phyloP scores from a whole-genome alignment of 202 grass and related monocot genomes.

The Carex sylvatica region DNA sequence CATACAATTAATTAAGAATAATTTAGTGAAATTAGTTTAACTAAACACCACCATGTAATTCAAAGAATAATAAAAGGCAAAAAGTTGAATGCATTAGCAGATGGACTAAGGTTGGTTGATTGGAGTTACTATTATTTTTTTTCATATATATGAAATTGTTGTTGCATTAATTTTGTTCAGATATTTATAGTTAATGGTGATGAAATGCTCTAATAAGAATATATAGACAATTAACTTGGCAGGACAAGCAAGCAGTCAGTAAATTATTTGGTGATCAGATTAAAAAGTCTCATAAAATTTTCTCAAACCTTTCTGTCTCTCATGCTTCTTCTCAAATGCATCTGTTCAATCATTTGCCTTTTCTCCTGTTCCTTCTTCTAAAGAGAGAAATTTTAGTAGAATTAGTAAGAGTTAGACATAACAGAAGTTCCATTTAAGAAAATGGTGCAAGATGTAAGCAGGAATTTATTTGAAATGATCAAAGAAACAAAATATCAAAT shows the following conservation, averaged over 20 bases:
- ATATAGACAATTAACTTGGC: background rate
- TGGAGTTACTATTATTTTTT: background rate
- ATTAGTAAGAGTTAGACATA: background rate
- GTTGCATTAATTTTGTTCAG: background rate
- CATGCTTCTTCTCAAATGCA: slow-evolving; percentile 20
- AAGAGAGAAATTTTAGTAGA: background rate
- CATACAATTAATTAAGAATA: background rate
- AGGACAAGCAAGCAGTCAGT: background rate
- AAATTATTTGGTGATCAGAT: background rate
- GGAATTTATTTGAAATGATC: background rate
- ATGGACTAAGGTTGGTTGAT: background rate
- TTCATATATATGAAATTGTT: too few relatives aligned
- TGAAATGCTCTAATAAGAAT: background rate
- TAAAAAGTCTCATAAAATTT: slow-evolving; percentile 1
- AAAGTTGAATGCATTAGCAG: background rate
- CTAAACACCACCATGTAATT: background rate
- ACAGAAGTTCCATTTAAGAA: background rate
- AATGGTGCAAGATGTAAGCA: background rate
- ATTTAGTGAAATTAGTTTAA: background rate
- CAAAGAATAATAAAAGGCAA: background rate
- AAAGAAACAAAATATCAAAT: background rate
- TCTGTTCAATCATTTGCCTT: background rate
- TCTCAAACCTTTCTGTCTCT: slow-evolving; percentile 19
- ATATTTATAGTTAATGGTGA: background rate
- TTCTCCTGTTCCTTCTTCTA: slow-evolving; percentile 27